Base-by-base conservation (phyloP, 441 rosid genomes). In the Flueggea neowawraea region DNA sequence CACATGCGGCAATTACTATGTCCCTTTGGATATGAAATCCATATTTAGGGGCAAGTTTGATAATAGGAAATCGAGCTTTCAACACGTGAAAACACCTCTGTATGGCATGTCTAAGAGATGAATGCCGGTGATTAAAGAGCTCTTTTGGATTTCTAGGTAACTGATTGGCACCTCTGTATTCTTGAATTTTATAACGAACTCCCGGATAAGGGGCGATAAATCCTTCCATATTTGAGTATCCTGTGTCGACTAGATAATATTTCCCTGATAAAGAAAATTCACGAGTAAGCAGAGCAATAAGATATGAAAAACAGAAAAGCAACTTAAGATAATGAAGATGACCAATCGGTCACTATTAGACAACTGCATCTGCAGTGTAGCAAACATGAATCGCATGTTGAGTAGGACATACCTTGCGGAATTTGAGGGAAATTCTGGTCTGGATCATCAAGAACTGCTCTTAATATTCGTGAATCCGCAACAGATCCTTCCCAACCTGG, bases 401-500 rank as follows among this genome's bases (percentile, higher is more conserved):
- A 28, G 10, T 16, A 45, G 31, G 61, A 11, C 43, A 50, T 54
- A 89, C 96, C 97, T 81, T 84, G 69, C 50, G 92, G 88, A 75
- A 84, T 74, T 31, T 16, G 82, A 36, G 95, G 96, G 64, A 91
- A 91, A 71, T 91, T 89, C 82, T 91, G 97, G 67, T 78, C 78
- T 51, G 92, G 91, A 71, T 91, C 82, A 60, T 85, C 81, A 33
- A 89, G 74, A 53, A 87, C 98, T 14, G 95, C 91, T 76, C 87
- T 79, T 63, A 89, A 64, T 16, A 89, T 80, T 49, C 89, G 91
- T 44, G 93, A 82, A 79, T 89, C 91, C 6, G 79, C 76, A 58
- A 73, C 87, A 63, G 95, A 86, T 44, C 98, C 96, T 83, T 89
- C 98, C 98, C 96, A 87, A 66, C 96, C 95, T 0, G 96, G 86